These are phyloP conservation scores for Backusella psychrophila DNA, from an alignment of 192 early-diverging fungal genomes.

Conservation along the genomic window DNA sequence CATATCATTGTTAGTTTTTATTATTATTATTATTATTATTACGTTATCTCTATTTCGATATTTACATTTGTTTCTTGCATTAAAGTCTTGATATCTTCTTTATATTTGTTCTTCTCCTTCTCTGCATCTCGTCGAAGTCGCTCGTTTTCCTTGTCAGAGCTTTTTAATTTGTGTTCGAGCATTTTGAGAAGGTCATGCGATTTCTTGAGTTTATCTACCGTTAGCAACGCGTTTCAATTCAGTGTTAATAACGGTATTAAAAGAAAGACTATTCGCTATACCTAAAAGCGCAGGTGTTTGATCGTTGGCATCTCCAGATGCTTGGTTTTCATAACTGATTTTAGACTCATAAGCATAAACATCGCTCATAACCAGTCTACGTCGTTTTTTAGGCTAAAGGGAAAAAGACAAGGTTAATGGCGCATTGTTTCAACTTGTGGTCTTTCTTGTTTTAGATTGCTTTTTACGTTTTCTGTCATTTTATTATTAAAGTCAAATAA, in stretches of 20 bases:
- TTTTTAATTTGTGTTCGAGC: neutral
- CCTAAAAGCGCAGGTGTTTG: neutral
- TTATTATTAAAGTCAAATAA: no score
- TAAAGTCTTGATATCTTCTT: neutral
- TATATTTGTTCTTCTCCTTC: neutral
- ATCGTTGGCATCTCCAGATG: neutral
- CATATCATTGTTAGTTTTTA: neutral
- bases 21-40: no score
- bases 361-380: neutral
- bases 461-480: neutral
- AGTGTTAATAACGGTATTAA: neutral
- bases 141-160: neutral
- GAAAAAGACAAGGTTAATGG: neutral
- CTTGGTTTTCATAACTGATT: neutral
- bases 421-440: neutral
- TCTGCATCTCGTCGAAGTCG: neutral
- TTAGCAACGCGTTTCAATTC: neutral
- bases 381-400: neutral
- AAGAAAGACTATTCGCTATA: neutral
- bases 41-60: neutral
- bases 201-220: neutral
- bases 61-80: neutral
- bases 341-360: neutral
- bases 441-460: neutral
- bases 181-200: neutral